Base-by-base conservation (phyloP, 495 filamentous ascomycete genomes). In the Letharia lupina region DNA sequence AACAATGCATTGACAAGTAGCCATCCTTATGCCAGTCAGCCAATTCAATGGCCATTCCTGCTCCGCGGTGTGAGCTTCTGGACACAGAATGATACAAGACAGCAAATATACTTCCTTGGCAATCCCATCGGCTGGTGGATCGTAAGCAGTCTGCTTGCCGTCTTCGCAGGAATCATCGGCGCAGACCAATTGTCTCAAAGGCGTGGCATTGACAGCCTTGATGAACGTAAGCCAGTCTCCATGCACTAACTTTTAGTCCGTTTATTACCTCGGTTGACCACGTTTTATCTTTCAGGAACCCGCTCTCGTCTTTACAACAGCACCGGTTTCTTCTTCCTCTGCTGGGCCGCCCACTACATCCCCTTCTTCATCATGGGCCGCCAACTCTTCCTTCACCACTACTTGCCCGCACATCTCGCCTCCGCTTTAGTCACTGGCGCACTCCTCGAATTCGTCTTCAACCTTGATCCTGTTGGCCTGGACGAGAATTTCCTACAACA, bases 81-180 rank as follows among this genome's bases (percentile, higher is more conserved):
- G 94, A 98, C 94, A 13, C 89, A 98, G 75, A 94, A 93, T 75
- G 91, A 96, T 57, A 97, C 93, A 13, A 86, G 90, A 40, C 89
- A 94, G 77, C 94, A 98, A 78, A 98, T 98, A 71, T 98, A 98
- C 78, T 98, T 98, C 83, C 77, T 98, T 42, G 94, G 94, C 52
- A 98, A 98, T 79, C 94, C 95, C 8, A 77, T 98, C 63, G 94
- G 95, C 52, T 98, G 94, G 94, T 98, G 94, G 94, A 83, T 98
- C 68, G 87, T 91, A 35, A 94, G 90, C 74, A 90, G 89, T 79
- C 77, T 98, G 35, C 79, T 98, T 60, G 95, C 94, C 39, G 91
- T 98, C 48, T 98, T 96, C 73, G 91, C 85, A 52, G 94, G 94
- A 64, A 93, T 98, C 70, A 76, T 98, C 68, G 90, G 86, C 56